These are phyloP conservation scores for Marsdenia floribunda DNA, from an alignment of 257 asterid genomes.

Conservation along the genomic window DNA sequence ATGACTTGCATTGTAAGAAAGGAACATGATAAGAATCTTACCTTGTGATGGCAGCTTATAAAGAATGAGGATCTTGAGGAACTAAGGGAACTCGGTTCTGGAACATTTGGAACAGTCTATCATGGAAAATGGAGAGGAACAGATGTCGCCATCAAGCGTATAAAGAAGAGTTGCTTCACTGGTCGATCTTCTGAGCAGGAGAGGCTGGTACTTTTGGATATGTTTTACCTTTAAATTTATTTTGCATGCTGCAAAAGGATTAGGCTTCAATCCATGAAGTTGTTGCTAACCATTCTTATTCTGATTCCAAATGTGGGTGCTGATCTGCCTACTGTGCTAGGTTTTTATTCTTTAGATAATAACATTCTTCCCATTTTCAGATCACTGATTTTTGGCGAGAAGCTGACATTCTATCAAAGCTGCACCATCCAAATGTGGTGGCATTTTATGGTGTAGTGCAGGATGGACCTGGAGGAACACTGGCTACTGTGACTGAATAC, in stretches of 20 bases:
- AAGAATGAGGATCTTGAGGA: slow-evolving; percentile 56
- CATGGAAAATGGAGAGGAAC: slow-evolving; percentile 74
- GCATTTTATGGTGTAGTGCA: slow-evolving; percentile 95
- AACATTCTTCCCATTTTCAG: slow-evolving; percentile 27
- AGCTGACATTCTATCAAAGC: slow-evolving; percentile 86
- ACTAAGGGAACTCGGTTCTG: slow-evolving; percentile 54
- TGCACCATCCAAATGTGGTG: slow-evolving; percentile 94
- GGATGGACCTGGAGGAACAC: slow-evolving; percentile 93
- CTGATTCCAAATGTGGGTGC: background rate
- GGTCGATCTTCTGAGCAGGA: slow-evolving; percentile 88
- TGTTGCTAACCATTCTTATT: background rate
- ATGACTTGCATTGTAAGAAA: background rate
- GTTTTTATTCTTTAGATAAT: background rate
- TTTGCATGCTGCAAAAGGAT: background rate
- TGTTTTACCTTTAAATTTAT: background rate
- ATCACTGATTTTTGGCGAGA: slow-evolving; percentile 85
- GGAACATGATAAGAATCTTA: background rate
- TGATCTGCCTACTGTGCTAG: background rate
- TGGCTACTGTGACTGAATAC: slow-evolving; percentile 83
- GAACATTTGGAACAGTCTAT: slow-evolving; percentile 59
- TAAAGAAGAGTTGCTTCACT: slow-evolving; percentile 72
- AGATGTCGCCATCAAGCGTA: slow-evolving; percentile 87
- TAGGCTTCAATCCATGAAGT: background rate
- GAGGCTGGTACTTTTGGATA: slow-evolving; percentile 45
- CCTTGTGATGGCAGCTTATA: slow-evolving; percentile 17